Percentiles rank a stretch among this genome's conserved stretches.
phyloP scores from a whole-genome alignment of 345 rosid species.

The Erodium maritimum region DNA sequence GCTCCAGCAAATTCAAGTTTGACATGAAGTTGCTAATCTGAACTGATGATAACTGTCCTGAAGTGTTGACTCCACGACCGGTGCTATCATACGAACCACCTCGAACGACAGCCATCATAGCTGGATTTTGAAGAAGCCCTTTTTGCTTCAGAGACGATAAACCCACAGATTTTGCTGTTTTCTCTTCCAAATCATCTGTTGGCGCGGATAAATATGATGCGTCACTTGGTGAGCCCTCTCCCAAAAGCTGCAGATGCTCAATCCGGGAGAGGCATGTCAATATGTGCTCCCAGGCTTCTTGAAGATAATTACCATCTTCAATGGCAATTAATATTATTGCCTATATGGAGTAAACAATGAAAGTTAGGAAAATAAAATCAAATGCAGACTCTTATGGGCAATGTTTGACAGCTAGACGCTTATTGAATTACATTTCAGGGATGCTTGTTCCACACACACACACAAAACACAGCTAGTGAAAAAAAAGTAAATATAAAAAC shows the following conservation, averaged over 20 bases:
- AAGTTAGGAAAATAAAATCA: no score
- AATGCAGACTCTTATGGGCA: no score
- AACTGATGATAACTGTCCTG: conserved; percentile 62
- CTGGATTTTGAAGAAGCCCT: conserved; percentile 82
- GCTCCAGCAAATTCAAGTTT: conserved; percentile 90
- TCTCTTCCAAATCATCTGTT: conserved; percentile 62
- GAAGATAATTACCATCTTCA: conserved; percentile 91
- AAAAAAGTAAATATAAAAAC: no score
- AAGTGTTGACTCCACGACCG: conserved; percentile 44
- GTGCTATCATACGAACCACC: conserved; percentile 94
- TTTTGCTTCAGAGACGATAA: conserved; percentile 65
- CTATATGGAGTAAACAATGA: conserved; percentile 28
- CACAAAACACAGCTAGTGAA: background rate
- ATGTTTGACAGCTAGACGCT: no score
- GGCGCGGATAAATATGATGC: conserved; percentile 62
- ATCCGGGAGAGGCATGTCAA: conserved; percentile 89
- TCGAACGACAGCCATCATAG: conserved; percentile 93
- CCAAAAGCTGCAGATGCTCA: conserved; percentile 89
- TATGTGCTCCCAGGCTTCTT: conserved; percentile 95
- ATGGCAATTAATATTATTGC: conserved; percentile 83
- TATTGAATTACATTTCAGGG: no score
- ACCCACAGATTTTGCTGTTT: conserved; percentile 38
- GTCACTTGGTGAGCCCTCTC: conserved; percentile 92
- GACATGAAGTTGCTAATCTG: conserved; percentile 69
- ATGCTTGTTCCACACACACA: background rate